phyloP scores from a whole-genome alignment of 257 asterid genomes.

The Cinchona pubescens region DNA sequence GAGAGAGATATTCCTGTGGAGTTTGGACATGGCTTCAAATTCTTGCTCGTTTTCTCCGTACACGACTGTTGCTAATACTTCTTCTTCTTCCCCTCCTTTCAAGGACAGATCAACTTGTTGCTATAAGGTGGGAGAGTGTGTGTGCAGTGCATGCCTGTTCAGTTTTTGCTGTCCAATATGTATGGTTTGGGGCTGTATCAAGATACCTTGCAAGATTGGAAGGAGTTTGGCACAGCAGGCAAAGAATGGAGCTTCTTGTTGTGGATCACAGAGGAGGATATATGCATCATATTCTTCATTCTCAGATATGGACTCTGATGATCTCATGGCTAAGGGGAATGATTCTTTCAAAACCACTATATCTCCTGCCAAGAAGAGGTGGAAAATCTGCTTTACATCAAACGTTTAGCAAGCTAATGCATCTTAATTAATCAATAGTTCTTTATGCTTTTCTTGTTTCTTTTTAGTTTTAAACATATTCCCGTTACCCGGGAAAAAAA shows the following conservation, averaged over 20 bases:
- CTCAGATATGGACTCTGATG: slow-evolving; percentile 28
- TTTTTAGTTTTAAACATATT: too few relatives aligned
- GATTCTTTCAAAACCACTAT: background rate
- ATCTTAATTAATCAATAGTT: too few relatives aligned
- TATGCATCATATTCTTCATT: slow-evolving; percentile 21
- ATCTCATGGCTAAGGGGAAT: background rate
- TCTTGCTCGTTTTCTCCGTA: background rate
- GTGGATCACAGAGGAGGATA: slow-evolving; percentile 11
- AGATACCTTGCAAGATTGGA: slow-evolving; percentile 20
- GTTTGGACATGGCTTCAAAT: background rate
- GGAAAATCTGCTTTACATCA: background rate
- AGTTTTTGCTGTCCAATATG: slow-evolving; percentile 29
- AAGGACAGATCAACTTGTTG: slow-evolving; percentile 5
- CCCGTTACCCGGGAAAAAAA: background rate
- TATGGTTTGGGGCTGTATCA: slow-evolving; percentile 22
- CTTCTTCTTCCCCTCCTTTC: background rate
- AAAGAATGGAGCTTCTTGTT: slow-evolving; percentile 11
- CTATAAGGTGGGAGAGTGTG: slow-evolving; percentile 19
- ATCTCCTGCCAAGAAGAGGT: background rate
- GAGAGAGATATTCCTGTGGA: background rate
- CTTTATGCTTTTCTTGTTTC: background rate
- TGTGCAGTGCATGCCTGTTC: slow-evolving; percentile 22
- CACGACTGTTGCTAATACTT: background rate
- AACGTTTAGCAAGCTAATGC: background rate
- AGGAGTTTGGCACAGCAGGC: slow-evolving; percentile 14